Evolutionary conservation across 805 yeast species (phyloP).

Genomic region (Suhomyces prunicola): DNA sequence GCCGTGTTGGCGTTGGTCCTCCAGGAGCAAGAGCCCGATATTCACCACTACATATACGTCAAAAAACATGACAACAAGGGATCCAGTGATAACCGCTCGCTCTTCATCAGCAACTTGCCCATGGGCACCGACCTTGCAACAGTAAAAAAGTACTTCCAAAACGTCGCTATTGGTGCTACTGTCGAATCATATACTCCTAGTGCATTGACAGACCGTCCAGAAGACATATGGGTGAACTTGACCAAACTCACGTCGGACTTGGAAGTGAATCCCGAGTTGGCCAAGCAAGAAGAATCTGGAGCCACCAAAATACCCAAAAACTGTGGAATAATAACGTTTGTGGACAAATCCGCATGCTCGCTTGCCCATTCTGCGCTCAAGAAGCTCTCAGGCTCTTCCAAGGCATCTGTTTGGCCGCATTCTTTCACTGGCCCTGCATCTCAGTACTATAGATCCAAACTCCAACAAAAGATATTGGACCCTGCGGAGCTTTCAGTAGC

Average conservation of each 20-base stretch:
- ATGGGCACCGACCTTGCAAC: slow-evolving; percentile 50
- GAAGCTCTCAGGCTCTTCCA: slow-evolving; percentile 35
- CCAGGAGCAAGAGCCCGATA: slow-evolving; percentile 17
- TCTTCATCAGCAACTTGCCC: slow-evolving; percentile 81
- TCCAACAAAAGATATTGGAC: slow-evolving; percentile 39
- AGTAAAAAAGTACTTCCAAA: slow-evolving; percentile 55
- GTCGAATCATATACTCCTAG: slow-evolving; percentile 46
- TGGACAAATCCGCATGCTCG: slow-evolving; percentile 65
- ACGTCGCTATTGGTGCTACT: slow-evolving; percentile 62
- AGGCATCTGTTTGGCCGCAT: slow-evolving; percentile 38
- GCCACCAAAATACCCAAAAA: slow-evolving; percentile 61
- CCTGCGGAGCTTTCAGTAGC: slow-evolving; percentile 49
- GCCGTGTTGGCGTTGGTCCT: slow-evolving; percentile 50
- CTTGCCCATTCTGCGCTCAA: slow-evolving; percentile 64
- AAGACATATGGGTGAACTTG: slow-evolving; percentile 48
- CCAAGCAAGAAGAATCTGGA: slow-evolving; percentile 19
- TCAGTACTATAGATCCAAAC: slow-evolving; percentile 41
- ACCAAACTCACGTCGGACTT: slow-evolving; percentile 59
- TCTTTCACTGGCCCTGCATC: slow-evolving; percentile 29
- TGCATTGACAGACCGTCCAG: slow-evolving; percentile 36
- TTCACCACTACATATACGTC: slow-evolving; percentile 57
- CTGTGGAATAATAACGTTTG: slow-evolving; percentile 69
- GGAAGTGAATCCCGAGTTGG: slow-evolving; percentile 27
- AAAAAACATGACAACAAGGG: slow-evolving; percentile 57
- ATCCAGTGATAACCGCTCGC: slow-evolving; percentile 36